Conservation (phyloP, 345 rosid genomes). For the Stellera chamaejasme region DNA sequence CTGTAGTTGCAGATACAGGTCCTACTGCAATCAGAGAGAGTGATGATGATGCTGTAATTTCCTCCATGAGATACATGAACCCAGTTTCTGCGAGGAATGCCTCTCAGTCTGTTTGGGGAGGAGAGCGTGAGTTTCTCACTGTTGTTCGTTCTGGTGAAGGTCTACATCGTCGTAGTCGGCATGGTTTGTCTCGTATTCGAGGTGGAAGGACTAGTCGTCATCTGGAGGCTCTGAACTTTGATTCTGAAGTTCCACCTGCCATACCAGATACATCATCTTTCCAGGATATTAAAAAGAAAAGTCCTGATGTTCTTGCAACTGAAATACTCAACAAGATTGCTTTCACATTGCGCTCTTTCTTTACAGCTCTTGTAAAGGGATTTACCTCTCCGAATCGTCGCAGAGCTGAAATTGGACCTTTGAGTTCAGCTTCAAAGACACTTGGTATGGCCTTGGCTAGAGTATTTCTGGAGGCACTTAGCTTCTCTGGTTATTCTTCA, state of each 20-base stretch:
- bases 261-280: slow-evolving; percentile 49
- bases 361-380: slow-evolving; percentile 85
- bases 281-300: slow-evolving; percentile 65
- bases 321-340: slow-evolving; percentile 76
- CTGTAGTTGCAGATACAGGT: slow-evolving; percentile 45
- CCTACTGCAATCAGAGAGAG: slow-evolving; percentile 66
- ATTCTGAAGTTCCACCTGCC: slow-evolving; percentile 50
- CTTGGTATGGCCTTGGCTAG: slow-evolving; percentile 83
- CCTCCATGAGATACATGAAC: slow-evolving; percentile 66
- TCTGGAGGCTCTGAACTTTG: slow-evolving; percentile 62
- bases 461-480: slow-evolving; percentile 74
- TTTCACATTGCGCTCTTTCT: slow-evolving; percentile 60
- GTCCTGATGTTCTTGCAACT: slow-evolving; percentile 55
- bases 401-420: slow-evolving; percentile 66
- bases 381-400: slow-evolving; percentile 87
- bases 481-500: slow-evolving; percentile 64
- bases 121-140: slow-evolving; percentile 74
- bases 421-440: slow-evolving; percentile 73
- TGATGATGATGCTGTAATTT: slow-evolving; percentile 64
- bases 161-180: slow-evolving; percentile 72
- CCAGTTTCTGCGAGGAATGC: slow-evolving; percentile 68
- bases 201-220: slow-evolving; percentile 88
- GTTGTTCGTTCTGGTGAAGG: slow-evolving; percentile 73
- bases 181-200: slow-evolving; percentile 74
- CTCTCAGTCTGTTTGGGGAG: slow-evolving; percentile 72